Percentiles rank a stretch among this genome's conserved stretches.
Conservation (phyloP, 2,329 filamentous ascomycete genomes). For the Alternaria gaisen region DNA sequence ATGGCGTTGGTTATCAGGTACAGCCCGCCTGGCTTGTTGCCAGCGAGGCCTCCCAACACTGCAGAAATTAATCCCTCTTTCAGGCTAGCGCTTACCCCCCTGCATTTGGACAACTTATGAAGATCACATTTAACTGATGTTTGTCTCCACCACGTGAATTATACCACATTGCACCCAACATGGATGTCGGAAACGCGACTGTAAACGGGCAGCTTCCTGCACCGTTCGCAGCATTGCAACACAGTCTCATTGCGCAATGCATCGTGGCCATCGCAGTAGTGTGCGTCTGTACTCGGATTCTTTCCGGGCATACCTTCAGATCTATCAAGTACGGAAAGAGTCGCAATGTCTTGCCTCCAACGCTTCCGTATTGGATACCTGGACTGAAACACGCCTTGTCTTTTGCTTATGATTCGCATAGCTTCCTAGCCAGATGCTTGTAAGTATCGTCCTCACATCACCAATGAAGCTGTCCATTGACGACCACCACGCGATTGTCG, state of each 20-base stretch:
- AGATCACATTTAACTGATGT: neutral
- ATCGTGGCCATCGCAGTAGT: conserved; percentile 16
- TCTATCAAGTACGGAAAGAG: conserved; percentile 18
- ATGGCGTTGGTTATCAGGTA: neutral
- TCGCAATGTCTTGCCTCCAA: conserved; percentile 20
- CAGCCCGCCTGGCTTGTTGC: neutral
- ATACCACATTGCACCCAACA: neutral
- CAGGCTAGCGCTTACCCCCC: neutral
- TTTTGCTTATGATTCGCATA: conserved; percentile 22
- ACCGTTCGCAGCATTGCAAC: conserved; percentile 2
- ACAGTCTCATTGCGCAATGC: conserved; percentile 7
- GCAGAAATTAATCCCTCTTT: neutral
- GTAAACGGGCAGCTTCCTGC: neutral
- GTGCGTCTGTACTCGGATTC: conserved; percentile 22
- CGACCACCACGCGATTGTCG: neutral
- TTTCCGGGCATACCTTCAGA: conserved; percentile 22
- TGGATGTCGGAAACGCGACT: neutral
- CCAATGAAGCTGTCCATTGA: neutral
- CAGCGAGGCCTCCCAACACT: neutral
- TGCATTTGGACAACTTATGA: neutral
- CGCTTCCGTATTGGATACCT: conserved; percentile 31
- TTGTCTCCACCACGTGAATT: neutral
- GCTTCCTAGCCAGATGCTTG: conserved; percentile 24
- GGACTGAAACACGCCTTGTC: conserved; percentile 26
- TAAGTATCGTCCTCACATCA: conserved; percentile 3